A percentile compares a stretch with the other conserved stretches of the same genome.
Conservation (phyloP, 1,284 basidiomycete genomes). For the Sporisorium scitamineum region DNA sequence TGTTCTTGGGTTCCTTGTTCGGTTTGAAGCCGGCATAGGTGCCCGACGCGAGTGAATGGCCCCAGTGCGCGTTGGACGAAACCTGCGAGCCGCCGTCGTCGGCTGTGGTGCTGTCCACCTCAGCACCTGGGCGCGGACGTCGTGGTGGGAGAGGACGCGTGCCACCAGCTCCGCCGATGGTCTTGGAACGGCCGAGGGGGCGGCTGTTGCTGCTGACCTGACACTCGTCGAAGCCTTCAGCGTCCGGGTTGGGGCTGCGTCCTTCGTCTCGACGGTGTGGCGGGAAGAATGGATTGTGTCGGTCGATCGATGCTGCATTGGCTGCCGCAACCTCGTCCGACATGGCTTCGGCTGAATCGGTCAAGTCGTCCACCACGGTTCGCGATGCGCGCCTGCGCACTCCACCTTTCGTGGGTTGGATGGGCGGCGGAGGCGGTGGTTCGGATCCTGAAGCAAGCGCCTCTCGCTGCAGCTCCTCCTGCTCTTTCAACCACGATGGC, state of each 20-base stretch:
- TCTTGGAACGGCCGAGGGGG: conserved; percentile 60
- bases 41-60: conserved; percentile 55
- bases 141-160: conserved; percentile 28
- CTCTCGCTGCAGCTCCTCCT: conserved; percentile 63
- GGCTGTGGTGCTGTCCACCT: neutral
- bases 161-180: conserved; percentile 17
- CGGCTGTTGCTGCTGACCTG: conserved; percentile 41
- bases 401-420: conserved; percentile 46
- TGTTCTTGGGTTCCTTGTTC: conserved; percentile 46
- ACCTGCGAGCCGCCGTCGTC: conserved; percentile 22
- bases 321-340: conserved; percentile 56
- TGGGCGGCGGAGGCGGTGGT: conserved; percentile 52
- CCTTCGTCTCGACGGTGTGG: conserved; percentile 54
- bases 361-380: conserved; percentile 58
- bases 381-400: conserved; percentile 35
- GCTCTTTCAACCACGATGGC: conserved; percentile 67
- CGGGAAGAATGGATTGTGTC: conserved; percentile 64
- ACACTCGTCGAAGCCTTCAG: conserved; percentile 37
- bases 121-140: conserved; percentile 27
- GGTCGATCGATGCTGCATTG: conserved; percentile 61
- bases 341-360: conserved; percentile 57
- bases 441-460: conserved; percentile 54
- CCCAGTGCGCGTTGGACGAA: conserved; percentile 43
- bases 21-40: conserved; percentile 64
- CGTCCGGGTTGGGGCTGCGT: conserved; percentile 18